A percentile compares a stretch with the other conserved stretches of the same genome.
These are phyloP conservation scores for Aspergillus sp. DNA, from an alignment of 2,329 filamentous ascomycete genomes.

Conservation along the genomic window DNA sequence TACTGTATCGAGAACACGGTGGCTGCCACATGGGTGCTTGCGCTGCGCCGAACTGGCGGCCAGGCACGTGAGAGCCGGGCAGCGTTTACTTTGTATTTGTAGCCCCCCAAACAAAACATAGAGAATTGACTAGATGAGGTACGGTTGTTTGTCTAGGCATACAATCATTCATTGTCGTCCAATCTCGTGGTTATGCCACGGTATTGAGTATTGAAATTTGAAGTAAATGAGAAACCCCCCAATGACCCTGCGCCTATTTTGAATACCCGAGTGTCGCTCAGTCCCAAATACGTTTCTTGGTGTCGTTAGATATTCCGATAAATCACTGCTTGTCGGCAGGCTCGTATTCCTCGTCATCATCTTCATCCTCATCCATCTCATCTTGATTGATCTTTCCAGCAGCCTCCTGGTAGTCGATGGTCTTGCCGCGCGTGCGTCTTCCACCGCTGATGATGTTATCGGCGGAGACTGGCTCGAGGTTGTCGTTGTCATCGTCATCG, in stretches of 20 bases:
- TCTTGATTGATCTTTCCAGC: slow-evolving; percentile 76
- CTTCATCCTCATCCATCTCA: slow-evolving; percentile 58
- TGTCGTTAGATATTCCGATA: slow-evolving; percentile 11
- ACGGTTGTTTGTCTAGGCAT: not conserved
- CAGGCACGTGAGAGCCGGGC: slow-evolving; percentile 6
- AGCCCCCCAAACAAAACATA: too few species aligned
- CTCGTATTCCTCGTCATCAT: slow-evolving; percentile 46
- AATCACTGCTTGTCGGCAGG: slow-evolving; percentile 40
- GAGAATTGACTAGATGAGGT: too few species aligned
- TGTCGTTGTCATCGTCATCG: slow-evolving; percentile 70
- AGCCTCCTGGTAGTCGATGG: slow-evolving; percentile 91
- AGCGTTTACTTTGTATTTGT: not conserved
- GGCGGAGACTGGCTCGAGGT: slow-evolving; percentile 86
- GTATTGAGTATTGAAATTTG: not conserved
- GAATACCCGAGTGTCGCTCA: slow-evolving; percentile 17
- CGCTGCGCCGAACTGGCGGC: slow-evolving; percentile 14
- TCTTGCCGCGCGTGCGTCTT: slow-evolving; percentile 84
- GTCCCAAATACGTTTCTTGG: slow-evolving; percentile 15
- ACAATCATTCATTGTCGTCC: slow-evolving; percentile 4
- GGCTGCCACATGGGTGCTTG: slow-evolving; percentile 17
- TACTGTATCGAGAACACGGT: slow-evolving; percentile 7
- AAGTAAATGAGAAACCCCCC: slow-evolving; percentile 13
- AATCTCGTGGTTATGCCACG: not conserved
- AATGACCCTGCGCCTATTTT: slow-evolving; percentile 21
- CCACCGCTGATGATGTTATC: slow-evolving; percentile 80